Base-by-base conservation (phyloP, 2,329 filamentous ascomycete species). In the Ophiostoma tasmaniense region DNA sequence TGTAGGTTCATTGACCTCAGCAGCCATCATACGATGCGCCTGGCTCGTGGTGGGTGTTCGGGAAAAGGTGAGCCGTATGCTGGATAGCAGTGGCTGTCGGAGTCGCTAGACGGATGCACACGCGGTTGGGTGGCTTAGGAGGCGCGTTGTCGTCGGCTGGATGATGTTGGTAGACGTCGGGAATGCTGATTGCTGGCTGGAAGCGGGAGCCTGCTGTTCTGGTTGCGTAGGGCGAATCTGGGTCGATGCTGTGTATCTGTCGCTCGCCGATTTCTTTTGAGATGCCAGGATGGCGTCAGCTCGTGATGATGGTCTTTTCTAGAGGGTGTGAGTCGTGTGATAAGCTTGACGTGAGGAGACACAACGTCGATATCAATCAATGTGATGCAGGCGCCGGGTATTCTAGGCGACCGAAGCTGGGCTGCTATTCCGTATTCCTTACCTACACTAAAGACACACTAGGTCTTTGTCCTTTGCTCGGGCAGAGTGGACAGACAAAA, bases 21-120 rank as follows among this genome's bases (percentile, higher is more conserved):
- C 84, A 83, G 85, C 85, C 85, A 87, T 87, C 84, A 85, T 87
- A 84, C 84, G 84, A 83, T 78, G 79, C 80, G 77, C 76, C 75
- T 76, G 76, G 77, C 75, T 74, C 75, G 77, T 69, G 73, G 71
- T 69, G 37, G 25, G 67, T 71, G 71, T 70, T 67, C 13, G 45
- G 30, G 50, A n/a, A 55, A 62, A 35, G 28, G 68, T 72, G 66
- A 70, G 67, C 68, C 70, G 72, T 73, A 68, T 70, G 67, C 35
- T 52, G 42, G 35, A 67, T 37, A 61, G 67, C 67, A 37, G 65
- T 45, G 52, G 67, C 67, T 71, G 62, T 67, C 71, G 66, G 61
- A 68, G 68, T 74, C 71, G 69, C 70, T 66, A 66, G 67, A 45
- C 64, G 30, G 37, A n/a, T 4, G 22, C 33, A 64, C 59, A 65